Percentiles rank a stretch among this genome's conserved stretches.
Conservation (phyloP, 2,329 filamentous ascomycete species). For the Aspergillus novoparasiticus region DNA sequence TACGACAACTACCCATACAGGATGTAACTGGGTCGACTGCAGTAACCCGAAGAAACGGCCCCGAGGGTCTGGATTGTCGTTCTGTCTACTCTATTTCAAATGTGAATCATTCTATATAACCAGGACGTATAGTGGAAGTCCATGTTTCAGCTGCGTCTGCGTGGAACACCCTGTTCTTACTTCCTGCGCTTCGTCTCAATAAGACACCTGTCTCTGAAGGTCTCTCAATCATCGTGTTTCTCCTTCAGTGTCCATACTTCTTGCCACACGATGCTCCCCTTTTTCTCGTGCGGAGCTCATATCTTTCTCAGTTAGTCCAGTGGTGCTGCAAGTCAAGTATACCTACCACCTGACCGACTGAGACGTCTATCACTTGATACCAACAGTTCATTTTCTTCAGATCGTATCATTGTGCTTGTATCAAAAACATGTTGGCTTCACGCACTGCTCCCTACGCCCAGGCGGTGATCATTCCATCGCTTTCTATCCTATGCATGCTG, state of each 20-base stretch:
- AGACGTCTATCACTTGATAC: neutral
- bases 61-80: too few species aligned
- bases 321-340: neutral
- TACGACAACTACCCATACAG: neutral
- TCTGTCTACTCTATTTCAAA: neutral
- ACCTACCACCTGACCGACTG: neutral
- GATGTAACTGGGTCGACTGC: neutral
- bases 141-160: slow-evolving; percentile 15
- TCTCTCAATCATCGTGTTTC: neutral
- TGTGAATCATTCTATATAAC: neutral
- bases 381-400: neutral
- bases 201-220: slow-evolving; percentile 14
- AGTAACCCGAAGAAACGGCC: neutral
- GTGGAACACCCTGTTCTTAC: slow-evolving; percentile 6
- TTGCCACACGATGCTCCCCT: slow-evolving; percentile 17
- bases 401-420: neutral
- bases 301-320: neutral
- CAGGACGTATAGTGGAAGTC: slow-evolving; percentile 1
- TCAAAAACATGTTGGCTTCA: slow-evolving; percentile 5
- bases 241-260: neutral
- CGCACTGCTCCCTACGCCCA: slow-evolving; percentile 24
- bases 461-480: slow-evolving; percentile 49
- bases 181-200: slow-evolving; percentile 12
- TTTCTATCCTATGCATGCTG: slow-evolving; percentile 54
- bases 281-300: slow-evolving; percentile 11